Base-by-base conservation (phyloP, 352 stramenopile species). In the Pythium aquatile region DNA sequence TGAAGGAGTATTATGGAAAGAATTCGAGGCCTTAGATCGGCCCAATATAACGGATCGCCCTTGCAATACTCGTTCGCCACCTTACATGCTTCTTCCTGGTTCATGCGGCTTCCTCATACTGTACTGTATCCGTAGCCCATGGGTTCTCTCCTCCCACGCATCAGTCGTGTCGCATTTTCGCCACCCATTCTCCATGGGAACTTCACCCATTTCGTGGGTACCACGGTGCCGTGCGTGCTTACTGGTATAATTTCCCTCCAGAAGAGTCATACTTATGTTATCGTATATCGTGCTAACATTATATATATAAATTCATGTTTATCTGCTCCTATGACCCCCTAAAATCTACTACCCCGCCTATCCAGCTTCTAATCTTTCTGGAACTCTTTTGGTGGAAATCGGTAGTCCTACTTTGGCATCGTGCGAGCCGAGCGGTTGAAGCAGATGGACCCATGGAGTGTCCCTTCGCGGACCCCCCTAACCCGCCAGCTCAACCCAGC, bases 391-490 rank as follows among this genome's bases (percentile, higher is more conserved):
- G 20, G 20, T 24, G 20, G 20, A 24, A 24, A 24, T 24, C 20
- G 20, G 20, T 24, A 24, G 20, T 24, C 20, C 20, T 24, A 24
- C 20, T 24, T 24, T 24, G 20, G 20, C 20, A 24, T 24, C 20
- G 20, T 24, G 20, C 20, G 20, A 24, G 20, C 32, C 32, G 8
- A 42, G 35, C 17, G 16, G 30, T 66, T 55, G 52, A 66, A 66
- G 60, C 51, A n/a, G 20, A 32, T 55, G 37, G 60, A 29, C 44
- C 39, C 48, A 11, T 9, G 5, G 9, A 24, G 60, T 66, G 60
- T 55, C 60, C 60, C 60, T 61, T 66, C 51, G 42, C 20, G 29
- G 20, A 7, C 26, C 44, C 60, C 59, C 60, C 60, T 66, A 66
- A 0, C 35, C 60, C 5, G 40, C 35, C 35, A 42, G 35, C 35